Evolutionary conservation across 1,284 basidiomycete genomes (phyloP), one percentile per base, ranked within the genome.

Genomic region (Papiliotrema terrestris): DNA sequence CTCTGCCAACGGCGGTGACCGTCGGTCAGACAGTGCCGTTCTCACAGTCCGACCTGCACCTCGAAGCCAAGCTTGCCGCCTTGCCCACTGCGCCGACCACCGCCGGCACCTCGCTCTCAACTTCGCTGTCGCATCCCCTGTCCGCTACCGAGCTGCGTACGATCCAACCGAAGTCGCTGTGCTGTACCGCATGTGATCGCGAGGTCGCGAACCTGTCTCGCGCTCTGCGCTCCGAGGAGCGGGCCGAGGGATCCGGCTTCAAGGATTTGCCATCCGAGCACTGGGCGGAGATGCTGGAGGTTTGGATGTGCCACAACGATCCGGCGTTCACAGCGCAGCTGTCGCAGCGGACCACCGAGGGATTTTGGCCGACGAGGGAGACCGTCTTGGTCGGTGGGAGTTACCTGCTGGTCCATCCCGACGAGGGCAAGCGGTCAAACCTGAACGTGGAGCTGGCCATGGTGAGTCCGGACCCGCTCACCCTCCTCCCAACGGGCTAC

Each of bases 231-330:
- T 23, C 13, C 13, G 48, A 56, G 38, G 87, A 0, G 82, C 11
- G 90, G 87, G 66, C 78, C 83, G 11, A 87, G 83, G 54, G 58
- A 42, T 54, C 57, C 19, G 58, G 62, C 29, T 96, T 89, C 73
- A 83, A 85, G 49, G 92, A 96, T 66, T 79, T 98, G 8, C 94
- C 94, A 1, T 93, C 89, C 1, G 91, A 96, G 69, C 86, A 96
- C 67, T 98, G 94, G 94, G 88, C 92, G 55, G 94, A 98, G 74
- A 84, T 98, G 39, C 84, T 98, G 22, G 94, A 98, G 57, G 88
- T 91, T 2, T 98, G 94, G 94, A 94, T 98, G 89, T 98, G 94
- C 69, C 95, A 98, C 75, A 77, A 85, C 20, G 92, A 96, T 69
- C 92, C 95, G 76, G 84, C 83, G 32, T 78, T 93, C 46, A 83